Evolutionary conservation across 2,329 filamentous ascomycete species (phyloP).

Genomic region (Endocalyx cinctus): DNA sequence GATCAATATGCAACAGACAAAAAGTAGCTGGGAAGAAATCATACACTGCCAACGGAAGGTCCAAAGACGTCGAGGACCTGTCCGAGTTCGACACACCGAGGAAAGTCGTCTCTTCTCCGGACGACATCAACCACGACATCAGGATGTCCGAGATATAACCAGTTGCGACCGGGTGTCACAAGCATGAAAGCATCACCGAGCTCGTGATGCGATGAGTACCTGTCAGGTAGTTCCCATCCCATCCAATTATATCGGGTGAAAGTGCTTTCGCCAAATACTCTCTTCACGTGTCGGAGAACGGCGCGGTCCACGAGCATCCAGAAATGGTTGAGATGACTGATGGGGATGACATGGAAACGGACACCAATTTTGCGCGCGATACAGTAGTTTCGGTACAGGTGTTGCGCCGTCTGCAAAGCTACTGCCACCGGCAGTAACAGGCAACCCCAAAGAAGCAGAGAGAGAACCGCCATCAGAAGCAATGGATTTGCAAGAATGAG

Average conservation of each 20-base stretch:
- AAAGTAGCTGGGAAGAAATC: background rate
- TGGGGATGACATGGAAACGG: conserved; percentile 24
- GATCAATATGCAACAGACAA: background rate
- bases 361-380: conserved; percentile 22
- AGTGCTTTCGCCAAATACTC: conserved; percentile 18
- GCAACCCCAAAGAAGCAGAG: conserved; percentile 4
- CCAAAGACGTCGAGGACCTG: conserved; percentile 10
- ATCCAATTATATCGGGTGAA: conserved; percentile 28
- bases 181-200: conserved; percentile 20
- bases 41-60: conserved; percentile 6
- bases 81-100: conserved; percentile 1
- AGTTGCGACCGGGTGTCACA: conserved; percentile 11
- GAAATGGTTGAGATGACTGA: conserved; percentile 23
- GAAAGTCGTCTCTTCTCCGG: conserved; percentile 10
- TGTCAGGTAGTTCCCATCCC: conserved; percentile 23
- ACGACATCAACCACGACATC: conserved; percentile 8
- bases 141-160: conserved; percentile 11
- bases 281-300: conserved; percentile 12
- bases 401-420: conserved; percentile 1
- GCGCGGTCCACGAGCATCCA: conserved; percentile 22
- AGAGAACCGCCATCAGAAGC: conserved; percentile 6
- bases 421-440: conserved; percentile 3
- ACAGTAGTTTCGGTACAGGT: conserved; percentile 7
- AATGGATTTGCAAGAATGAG: background rate
- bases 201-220: conserved; percentile 18